Conservation (phyloP, 2,329 filamentous ascomycete species). For the Diaporthe batatas region DNA sequence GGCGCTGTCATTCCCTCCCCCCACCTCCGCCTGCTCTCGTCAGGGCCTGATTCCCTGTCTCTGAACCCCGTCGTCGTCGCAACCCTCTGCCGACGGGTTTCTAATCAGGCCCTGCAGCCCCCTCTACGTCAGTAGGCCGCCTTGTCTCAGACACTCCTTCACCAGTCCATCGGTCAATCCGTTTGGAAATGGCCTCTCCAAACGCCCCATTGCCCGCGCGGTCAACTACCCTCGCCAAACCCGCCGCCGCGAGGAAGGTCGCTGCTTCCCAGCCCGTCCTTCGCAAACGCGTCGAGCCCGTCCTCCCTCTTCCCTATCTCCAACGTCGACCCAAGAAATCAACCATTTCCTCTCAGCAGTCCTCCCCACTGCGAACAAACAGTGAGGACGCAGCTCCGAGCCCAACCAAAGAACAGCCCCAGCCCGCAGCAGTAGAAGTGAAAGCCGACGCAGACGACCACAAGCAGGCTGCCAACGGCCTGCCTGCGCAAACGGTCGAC, state of each 20-base stretch:
- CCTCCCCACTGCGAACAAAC: constrained; percentile 40
- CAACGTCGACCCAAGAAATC: constrained; percentile 38
- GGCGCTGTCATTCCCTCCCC: constrained; percentile 34
- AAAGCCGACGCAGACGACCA: constrained; percentile 23
- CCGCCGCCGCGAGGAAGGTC: constrained; percentile 5
- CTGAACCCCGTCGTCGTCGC: constrained; percentile 33
- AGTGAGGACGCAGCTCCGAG: constrained; percentile 36
- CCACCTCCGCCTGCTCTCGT: constrained; percentile 28
- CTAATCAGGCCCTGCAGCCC: constrained; percentile 34
- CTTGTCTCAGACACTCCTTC: constrained; percentile 16
- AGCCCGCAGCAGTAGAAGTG: neutral
- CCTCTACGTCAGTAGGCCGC: constrained; percentile 24
- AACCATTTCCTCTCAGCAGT: constrained; percentile 32
- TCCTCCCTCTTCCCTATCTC: constrained; percentile 40
- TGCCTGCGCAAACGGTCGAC: constrained; percentile 26
- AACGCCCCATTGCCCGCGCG: constrained; percentile 18
- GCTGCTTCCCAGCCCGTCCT: constrained; percentile 29
- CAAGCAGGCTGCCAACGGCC: constrained; percentile 3
- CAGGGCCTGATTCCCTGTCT: constrained; percentile 26
- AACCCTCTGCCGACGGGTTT: constrained; percentile 31
- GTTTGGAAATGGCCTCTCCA: constrained; percentile 38
- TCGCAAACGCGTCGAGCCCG: constrained; percentile 39
- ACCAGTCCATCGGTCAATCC: constrained; percentile 8
- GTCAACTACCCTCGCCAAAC: constrained; percentile 20
- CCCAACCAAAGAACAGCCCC: neutral